phyloP scores from a whole-genome alignment of 1,284 basidiomycete species.

The Grifola frondosa region DNA sequence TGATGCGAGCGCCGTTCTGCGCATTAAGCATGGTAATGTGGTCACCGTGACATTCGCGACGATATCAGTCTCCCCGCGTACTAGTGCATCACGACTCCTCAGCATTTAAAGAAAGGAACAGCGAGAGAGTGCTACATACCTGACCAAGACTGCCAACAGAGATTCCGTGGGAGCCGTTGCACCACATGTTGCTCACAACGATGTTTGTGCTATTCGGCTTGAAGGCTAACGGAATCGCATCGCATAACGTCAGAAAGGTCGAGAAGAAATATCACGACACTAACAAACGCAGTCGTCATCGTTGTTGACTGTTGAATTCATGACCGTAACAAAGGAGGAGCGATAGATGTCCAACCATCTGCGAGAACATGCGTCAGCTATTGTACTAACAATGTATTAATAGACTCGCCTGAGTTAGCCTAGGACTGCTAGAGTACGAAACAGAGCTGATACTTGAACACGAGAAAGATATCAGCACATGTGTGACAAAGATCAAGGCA shows the following conservation, averaged over 20 bases:
- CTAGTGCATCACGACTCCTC: conserved; percentile 30
- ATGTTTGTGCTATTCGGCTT: conserved; percentile 68
- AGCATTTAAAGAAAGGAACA: conserved; percentile 6
- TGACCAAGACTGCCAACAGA: conserved; percentile 52
- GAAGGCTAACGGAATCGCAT: no score
- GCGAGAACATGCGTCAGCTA: conserved; percentile 34
- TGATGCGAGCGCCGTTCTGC: conserved; percentile 67
- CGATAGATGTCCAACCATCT: conserved; percentile 67
- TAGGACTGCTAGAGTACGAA: conserved; percentile 29
- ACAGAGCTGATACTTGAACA: conserved; percentile 25
- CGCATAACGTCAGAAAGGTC: not conserved
- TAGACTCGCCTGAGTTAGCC: conserved; percentile 32
- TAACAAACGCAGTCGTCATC: conserved; percentile 60
- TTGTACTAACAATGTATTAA: conserved; percentile 4
- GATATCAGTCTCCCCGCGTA: conserved; percentile 63
- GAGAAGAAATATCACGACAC: not conserved
- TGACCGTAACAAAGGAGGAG: conserved; percentile 49
- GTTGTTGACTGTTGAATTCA: conserved; percentile 55
- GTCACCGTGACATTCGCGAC: conserved; percentile 61
- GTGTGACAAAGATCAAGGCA: not conserved
- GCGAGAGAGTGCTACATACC: conserved; percentile 14
- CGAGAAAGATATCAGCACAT: not conserved
- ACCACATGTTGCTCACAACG: conserved; percentile 56
- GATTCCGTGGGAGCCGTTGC: conserved; percentile 62
- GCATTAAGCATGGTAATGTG: conserved; percentile 59